phyloP scores from a whole-genome alignment of 2,329 filamentous ascomycete species.

The Exserohilum turcica region DNA sequence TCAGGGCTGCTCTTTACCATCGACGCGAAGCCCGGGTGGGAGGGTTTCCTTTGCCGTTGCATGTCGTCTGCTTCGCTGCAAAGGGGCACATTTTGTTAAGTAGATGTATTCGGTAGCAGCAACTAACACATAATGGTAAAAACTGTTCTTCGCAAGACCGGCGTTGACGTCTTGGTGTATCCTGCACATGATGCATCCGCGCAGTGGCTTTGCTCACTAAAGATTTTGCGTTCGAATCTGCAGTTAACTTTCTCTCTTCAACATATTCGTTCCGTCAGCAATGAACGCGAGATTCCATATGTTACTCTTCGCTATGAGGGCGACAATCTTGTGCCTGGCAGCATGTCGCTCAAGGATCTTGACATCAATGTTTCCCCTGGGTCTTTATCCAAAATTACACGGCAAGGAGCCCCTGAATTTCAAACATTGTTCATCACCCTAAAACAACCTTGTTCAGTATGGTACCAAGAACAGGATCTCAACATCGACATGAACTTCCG shows the following conservation, averaged over 20 bases:
- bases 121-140: background rate
- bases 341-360: background rate
- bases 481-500: background rate
- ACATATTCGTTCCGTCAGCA: background rate
- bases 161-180: conserved; percentile 1
- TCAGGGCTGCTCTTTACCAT: conserved; percentile 10
- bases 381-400: background rate
- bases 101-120: background rate
- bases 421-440: background rate
- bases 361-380: background rate
- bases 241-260: conserved; percentile 2
- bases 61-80: background rate
- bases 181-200: background rate
- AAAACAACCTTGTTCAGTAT: conserved; percentile 6
- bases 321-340: conserved; percentile 2
- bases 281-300: background rate
- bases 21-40: conserved; percentile 10
- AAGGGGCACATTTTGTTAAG: conserved; percentile 3
- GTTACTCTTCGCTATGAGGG: conserved; percentile 1
- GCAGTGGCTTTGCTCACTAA: background rate
- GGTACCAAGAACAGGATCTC: background rate
- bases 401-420: background rate
- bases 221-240: background rate
- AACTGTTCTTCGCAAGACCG: conserved; percentile 1
- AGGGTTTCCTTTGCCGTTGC: conserved; percentile 7